Conservation (phyloP, 306 rosid genomes). For the apple (Malus domestica) region ASM211411v1 NC_041803.1:4636501-4637000, state of each 20-base stretch:
- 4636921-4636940: not conserved
- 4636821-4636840: constrained; percentile 5
- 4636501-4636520: no score
- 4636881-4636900: constrained; percentile 26
- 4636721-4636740: no score
- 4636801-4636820: not conserved
- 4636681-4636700: no score
- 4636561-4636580: no score
- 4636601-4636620: no score
- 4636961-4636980: not conserved
- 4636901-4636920: not conserved
- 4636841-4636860: not conserved
- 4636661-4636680: no score
- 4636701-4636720: no score
- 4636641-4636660: no score
- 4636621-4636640: no score
- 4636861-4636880: constrained; percentile 6
- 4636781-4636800: not conserved
- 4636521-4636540: no score
- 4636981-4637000: constrained; percentile 29
- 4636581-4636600: no score
- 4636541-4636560: no score
- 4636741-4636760: not conserved
- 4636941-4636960: not conserved
- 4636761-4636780: not conserved